These are phyloP conservation scores for Sambucus nigra DNA, from an alignment of 129 eudicot genomes.

Conservation along the genomic window DNA sequence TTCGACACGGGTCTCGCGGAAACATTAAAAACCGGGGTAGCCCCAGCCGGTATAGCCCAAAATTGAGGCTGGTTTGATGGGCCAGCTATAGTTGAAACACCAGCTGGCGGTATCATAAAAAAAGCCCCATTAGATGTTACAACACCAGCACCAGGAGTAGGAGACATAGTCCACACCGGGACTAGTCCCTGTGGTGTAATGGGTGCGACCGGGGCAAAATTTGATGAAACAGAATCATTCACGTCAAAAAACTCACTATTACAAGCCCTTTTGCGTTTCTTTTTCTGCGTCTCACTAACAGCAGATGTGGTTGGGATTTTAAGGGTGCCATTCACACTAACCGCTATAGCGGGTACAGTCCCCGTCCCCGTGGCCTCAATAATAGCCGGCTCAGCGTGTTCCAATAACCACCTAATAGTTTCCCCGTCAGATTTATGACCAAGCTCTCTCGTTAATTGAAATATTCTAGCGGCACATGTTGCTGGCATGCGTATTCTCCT, in stretches of 20 bases:
- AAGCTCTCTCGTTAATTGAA: slow-evolving; percentile 72
- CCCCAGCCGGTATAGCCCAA: slow-evolving; percentile 73
- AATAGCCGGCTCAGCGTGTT: slow-evolving; percentile 79
- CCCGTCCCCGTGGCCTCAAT: slow-evolving; percentile 89
- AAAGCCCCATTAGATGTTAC: slow-evolving; percentile 29
- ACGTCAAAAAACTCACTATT: slow-evolving; percentile 63
- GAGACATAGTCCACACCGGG: slow-evolving; percentile 61
- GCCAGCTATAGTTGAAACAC: slow-evolving; percentile 5
- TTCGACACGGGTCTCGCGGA: slow-evolving; percentile 45
- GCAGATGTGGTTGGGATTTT: slow-evolving; percentile 53
- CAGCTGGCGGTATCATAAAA: slow-evolving; percentile 48
- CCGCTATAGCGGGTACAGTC: slow-evolving; percentile 86
- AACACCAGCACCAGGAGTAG: neutral
- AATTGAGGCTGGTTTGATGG: slow-evolving; percentile 39
- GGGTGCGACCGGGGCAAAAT: slow-evolving; percentile 62
- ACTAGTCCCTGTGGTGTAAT: slow-evolving; percentile 54
- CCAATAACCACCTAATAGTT: slow-evolving; percentile 75
- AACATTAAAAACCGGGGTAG: slow-evolving; percentile 47
- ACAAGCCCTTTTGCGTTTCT: slow-evolving; percentile 41
- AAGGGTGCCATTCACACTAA: slow-evolving; percentile 69
- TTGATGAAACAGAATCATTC: slow-evolving; percentile 21
- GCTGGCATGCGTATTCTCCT: slow-evolving; percentile 93
- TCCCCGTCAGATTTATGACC: slow-evolving; percentile 84
- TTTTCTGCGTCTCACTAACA: slow-evolving; percentile 17
- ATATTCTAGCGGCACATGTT: slow-evolving; percentile 73